Percentiles rank a stretch among this genome's conserved stretches.
Evolutionary conservation across 1,284 basidiomycete genomes (phyloP).

Genomic region (Retiboletus fuscus): DNA sequence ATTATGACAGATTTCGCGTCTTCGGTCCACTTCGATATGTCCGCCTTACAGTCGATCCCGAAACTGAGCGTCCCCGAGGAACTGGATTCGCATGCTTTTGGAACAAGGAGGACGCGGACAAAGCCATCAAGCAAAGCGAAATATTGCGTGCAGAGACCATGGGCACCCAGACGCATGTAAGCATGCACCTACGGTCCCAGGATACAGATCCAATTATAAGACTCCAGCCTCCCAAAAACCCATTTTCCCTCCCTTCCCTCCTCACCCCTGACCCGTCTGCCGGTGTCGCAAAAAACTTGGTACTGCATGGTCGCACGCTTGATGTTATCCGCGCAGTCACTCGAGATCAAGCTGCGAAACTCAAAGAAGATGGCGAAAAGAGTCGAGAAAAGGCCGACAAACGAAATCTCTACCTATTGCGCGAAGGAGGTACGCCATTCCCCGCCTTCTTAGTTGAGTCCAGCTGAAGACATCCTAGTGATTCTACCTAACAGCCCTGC

Average conservation of each 20-base stretch:
- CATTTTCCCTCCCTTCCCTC: conserved; percentile 87
- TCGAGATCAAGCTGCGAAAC: conserved; percentile 84
- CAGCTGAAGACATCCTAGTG: conserved; percentile 59
- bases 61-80: conserved; percentile 88
- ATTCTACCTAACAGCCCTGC: conserved; percentile 89
- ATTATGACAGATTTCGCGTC: conserved; percentile 71
- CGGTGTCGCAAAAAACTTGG: conserved; percentile 83
- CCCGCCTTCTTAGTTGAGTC: conserved; percentile 5
- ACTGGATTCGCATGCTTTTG: conserved; percentile 99
- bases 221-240: conserved; percentile 77
- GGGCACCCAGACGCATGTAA: conserved; percentile 51
- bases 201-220: conserved; percentile 7
- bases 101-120: conserved; percentile 92
- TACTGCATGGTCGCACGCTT: conserved; percentile 92
- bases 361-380: conserved; percentile 89
- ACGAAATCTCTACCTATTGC: conserved; percentile 94
- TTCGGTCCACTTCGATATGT: conserved; percentile 97
- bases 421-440: conserved; percentile 84
- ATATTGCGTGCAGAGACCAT: conserved; percentile 74
- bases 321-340: conserved; percentile 93
- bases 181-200: conserved; percentile 35
- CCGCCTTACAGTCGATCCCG: conserved; percentile 88
- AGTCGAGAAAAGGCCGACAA: conserved; percentile 93
- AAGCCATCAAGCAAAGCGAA: conserved; percentile 85
- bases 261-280: conserved; percentile 96